Conservation (phyloP, 2,329 filamentous ascomycete genomes). For the Paecilomyces formosus region DNA sequence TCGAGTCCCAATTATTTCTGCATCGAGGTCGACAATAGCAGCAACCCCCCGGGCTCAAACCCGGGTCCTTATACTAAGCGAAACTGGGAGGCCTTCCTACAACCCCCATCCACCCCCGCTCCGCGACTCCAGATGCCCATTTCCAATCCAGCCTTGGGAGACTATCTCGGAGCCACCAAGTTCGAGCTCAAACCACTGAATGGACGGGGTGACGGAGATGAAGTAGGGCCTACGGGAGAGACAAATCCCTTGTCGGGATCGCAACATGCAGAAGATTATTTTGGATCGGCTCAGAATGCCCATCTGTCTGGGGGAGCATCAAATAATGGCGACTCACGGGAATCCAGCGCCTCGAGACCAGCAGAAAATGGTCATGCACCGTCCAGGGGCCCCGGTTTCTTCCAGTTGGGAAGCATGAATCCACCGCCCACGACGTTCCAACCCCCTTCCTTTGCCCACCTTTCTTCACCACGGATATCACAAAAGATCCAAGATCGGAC, state of each 20-base stretch:
- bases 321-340: not conserved
- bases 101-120: constrained; percentile 59
- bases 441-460: constrained; percentile 4
- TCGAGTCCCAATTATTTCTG: constrained; percentile 83
- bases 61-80: constrained; percentile 54
- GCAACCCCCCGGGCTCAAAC: constrained; percentile 56
- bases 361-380: not conserved
- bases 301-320: not conserved
- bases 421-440: constrained; percentile 4
- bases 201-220: not conserved
- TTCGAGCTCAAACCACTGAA: not conserved
- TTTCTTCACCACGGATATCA: not conserved
- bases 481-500: constrained; percentile 1
- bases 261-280: not conserved
- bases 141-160: constrained; percentile 2
- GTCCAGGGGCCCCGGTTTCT: not conserved
- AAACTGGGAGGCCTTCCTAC: constrained; percentile 67
- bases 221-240: not conserved
- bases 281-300: not conserved
- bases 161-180: constrained; percentile 56
- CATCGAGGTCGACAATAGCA: constrained; percentile 55
- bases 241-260: not conserved
- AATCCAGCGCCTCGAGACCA: not conserved
- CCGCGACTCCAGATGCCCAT: constrained; percentile 13
- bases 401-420: not conserved